Conservation (phyloP, 768 basidiomycete genomes). For the Lentinula aciculospora region DNA sequence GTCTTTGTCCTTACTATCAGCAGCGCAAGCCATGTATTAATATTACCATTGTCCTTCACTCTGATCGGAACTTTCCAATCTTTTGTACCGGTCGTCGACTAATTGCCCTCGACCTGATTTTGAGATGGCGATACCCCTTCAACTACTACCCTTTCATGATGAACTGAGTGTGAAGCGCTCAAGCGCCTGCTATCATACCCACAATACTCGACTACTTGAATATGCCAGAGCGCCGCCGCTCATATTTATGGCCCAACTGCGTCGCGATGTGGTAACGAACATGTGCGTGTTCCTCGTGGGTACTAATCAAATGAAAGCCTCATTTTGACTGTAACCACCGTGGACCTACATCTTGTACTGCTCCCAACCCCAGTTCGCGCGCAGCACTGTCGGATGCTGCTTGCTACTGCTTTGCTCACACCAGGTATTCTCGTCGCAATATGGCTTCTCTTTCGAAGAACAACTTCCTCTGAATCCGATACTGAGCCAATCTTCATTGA, state of each 20-base stretch:
- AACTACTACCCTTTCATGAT: too few species aligned
- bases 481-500: background rate
- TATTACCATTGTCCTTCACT: too few species aligned
- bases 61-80: too few species aligned
- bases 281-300: background rate
- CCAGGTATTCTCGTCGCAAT: background rate
- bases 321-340: background rate
- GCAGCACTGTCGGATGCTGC: background rate
- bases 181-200: too few species aligned
- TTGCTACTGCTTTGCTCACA: background rate
- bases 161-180: too few species aligned
- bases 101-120: too few species aligned
- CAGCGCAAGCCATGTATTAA: too few species aligned
- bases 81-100: too few species aligned
- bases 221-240: too few species aligned
- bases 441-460: conserved; percentile 1
- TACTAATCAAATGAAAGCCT: background rate
- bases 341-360: background rate
- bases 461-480: background rate
- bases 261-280: background rate
- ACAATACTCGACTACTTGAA: too few species aligned
- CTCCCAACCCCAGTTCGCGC: background rate
- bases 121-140: too few species aligned
- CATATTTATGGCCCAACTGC: too few species aligned
- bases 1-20: background rate